Evolutionary conservation across 169 alveolate genomes (phyloP).

Genomic region (Cryptosporidium baileyi): DNA sequence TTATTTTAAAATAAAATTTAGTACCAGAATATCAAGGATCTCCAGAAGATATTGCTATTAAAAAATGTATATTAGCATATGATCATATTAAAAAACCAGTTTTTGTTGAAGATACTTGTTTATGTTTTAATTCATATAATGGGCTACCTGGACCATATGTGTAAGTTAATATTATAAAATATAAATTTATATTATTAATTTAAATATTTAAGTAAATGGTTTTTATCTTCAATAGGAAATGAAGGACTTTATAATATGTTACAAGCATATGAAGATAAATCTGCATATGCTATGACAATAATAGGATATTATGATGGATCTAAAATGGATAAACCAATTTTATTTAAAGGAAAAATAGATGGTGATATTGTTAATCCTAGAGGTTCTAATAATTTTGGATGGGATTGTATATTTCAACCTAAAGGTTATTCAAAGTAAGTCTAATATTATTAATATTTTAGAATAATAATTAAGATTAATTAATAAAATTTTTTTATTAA

Average conservation of each 20-base stretch:
- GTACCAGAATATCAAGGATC: slow-evolving; percentile 81
- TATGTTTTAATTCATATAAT: slow-evolving; percentile 88
- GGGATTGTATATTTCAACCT: slow-evolving; percentile 62
- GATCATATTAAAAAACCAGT: slow-evolving; percentile 79
- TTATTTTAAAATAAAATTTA: background rate
- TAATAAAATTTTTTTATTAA: background rate
- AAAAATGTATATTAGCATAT: slow-evolving; percentile 80
- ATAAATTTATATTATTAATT: background rate
- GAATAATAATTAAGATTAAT: background rate
- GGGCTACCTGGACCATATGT: slow-evolving; percentile 95
- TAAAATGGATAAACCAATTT: slow-evolving; percentile 77
- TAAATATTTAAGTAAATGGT: slow-evolving; percentile 83
- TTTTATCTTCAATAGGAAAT: slow-evolving; percentile 83
- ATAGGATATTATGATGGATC: slow-evolving; percentile 79
- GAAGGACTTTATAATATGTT: slow-evolving; percentile 88
- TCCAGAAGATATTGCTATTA: slow-evolving; percentile 78
- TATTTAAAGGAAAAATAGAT: slow-evolving; percentile 82
- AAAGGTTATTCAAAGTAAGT: slow-evolving; percentile 27
- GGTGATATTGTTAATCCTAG: slow-evolving; percentile 86
- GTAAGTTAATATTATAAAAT: slow-evolving; percentile 68
- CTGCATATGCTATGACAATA: slow-evolving; percentile 87
- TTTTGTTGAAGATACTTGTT: slow-evolving; percentile 90
- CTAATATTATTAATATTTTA: background rate
- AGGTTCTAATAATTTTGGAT: slow-evolving; percentile 77
- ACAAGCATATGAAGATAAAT: slow-evolving; percentile 83